Conservation (phyloP, 2,329 filamentous ascomycete genomes). For the Colletotrichum sojae region DNA sequence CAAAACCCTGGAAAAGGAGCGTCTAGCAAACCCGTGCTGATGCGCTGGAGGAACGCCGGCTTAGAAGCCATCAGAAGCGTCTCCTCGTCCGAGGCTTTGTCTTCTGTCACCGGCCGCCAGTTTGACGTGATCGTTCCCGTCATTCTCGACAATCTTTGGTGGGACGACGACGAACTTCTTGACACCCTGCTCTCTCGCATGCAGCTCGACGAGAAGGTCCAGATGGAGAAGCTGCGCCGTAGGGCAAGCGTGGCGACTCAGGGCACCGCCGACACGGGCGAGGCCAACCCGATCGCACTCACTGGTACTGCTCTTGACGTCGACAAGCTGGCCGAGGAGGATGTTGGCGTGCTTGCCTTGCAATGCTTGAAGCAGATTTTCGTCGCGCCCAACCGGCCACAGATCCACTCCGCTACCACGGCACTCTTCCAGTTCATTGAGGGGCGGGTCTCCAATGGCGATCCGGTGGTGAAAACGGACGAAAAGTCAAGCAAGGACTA, state of each 20-base stretch:
- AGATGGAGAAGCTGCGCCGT: constrained; percentile 75
- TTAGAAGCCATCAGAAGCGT: constrained; percentile 86
- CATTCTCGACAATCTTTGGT: constrained; percentile 89
- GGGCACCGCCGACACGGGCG: constrained; percentile 76
- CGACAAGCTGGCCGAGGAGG: constrained; percentile 90
- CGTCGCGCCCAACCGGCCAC: constrained; percentile 82
- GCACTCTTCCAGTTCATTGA: constrained; percentile 83
- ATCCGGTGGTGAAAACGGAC: constrained; percentile 66
- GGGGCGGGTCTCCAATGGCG: constrained; percentile 67
- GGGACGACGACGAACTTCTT: constrained; percentile 79
- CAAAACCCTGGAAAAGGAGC: constrained; percentile 65
- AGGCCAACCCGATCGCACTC: constrained; percentile 79
- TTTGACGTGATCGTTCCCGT: constrained; percentile 85
- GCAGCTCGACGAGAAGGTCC: constrained; percentile 76
- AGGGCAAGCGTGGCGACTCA: constrained; percentile 86
- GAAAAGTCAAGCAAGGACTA: constrained; percentile 60
- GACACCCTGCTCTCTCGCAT: constrained; percentile 77
- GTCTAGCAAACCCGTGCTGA: constrained; percentile 79
- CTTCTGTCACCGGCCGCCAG: constrained; percentile 81
- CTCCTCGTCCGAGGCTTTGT: constrained; percentile 83
- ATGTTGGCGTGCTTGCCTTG: constrained; percentile 86
- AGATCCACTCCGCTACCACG: constrained; percentile 83
- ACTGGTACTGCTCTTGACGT: constrained; percentile 87
- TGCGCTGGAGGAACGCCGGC: constrained; percentile 83
- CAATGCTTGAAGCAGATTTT: constrained; percentile 92